These are phyloP conservation scores for Quercus variabilis DNA, from an alignment of 306 rosid genomes.

Conservation along the genomic window DNA sequence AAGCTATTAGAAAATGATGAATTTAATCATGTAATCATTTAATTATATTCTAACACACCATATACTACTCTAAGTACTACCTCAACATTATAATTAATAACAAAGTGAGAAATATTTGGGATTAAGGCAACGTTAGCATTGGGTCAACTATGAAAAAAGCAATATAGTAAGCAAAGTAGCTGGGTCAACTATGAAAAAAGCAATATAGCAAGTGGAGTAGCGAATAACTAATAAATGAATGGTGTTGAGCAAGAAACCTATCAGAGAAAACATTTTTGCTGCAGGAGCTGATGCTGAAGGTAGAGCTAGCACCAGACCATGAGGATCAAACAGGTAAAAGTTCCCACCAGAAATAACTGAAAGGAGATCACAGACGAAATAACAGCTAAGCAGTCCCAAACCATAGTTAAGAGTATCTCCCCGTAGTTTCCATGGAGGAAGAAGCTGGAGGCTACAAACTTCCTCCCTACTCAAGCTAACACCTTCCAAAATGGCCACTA, in stretches of 20 bases:
- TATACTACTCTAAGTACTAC: background rate
- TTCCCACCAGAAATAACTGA: conserved; percentile 80
- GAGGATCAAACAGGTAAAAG: conserved; percentile 93
- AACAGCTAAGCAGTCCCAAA: conserved; percentile 84
- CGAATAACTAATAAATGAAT: background rate
- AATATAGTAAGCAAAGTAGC: background rate
- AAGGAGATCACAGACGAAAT: conserved; percentile 73
- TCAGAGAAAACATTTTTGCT: conserved; percentile 83
- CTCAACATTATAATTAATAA: background rate
- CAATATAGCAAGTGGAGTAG: background rate
- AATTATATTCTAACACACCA: too few species aligned
- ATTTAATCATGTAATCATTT: too few species aligned
- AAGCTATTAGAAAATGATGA: too few species aligned
- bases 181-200: background rate
- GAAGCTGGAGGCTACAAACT: conserved; percentile 81
- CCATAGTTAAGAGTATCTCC: conserved; percentile 86
- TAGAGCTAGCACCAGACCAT: conserved; percentile 69
- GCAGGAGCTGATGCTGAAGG: conserved; percentile 64
- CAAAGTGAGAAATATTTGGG: background rate
- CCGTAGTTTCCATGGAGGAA: conserved; percentile 92
- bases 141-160: background rate
- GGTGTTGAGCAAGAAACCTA: conserved; percentile 42
- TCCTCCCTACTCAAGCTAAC: conserved; percentile 88
- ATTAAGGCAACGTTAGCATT: background rate
- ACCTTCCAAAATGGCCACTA: conserved; percentile 82